A percentile compares a stretch with the other conserved stretches of the same genome.
phyloP scores from a whole-genome alignment of 768 basidiomycete species.

The Calocybe indica region DNA sequence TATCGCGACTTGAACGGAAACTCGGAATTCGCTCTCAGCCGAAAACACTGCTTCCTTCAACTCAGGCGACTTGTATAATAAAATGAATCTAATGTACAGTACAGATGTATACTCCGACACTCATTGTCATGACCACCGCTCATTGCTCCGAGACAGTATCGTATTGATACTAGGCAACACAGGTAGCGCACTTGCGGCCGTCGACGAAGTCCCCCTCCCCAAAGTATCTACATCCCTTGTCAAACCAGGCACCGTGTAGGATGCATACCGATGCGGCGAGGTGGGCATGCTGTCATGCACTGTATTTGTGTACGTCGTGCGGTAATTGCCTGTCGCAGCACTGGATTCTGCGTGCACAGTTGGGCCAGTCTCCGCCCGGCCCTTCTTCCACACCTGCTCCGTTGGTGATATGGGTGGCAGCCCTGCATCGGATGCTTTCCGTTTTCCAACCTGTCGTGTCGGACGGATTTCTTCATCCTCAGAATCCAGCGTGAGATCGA shows the following conservation, averaged over 20 bases:
- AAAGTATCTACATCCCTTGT: constrained; percentile 4
- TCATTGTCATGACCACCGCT: too few species aligned
- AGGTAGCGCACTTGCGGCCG: constrained; percentile 2
- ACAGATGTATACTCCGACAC: too few species aligned
- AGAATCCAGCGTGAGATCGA: constrained; percentile 79
- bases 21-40: too few species aligned
- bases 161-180: constrained; percentile 11
- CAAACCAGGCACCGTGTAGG: constrained; percentile 5
- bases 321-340: constrained; percentile 9
- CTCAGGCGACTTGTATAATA: too few species aligned
- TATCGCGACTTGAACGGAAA: too few species aligned
- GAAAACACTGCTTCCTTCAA: too few species aligned
- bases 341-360: constrained; percentile 4
- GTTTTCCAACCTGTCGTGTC: constrained; percentile 40
- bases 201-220: constrained; percentile 2
- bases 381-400: constrained; percentile 74
- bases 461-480: constrained; percentile 57
- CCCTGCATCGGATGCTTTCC: constrained; percentile 53
- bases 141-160: constrained; percentile 10
- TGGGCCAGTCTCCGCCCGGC: constrained; percentile 25
- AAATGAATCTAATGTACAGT: too few species aligned
- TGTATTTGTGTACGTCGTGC: neutral
- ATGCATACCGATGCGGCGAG: constrained; percentile 9
- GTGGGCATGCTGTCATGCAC: constrained; percentile 7
- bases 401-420: constrained; percentile 39